Base-by-base conservation (phyloP, 805 yeast species). In the Myxozyma neotropica region DNA sequence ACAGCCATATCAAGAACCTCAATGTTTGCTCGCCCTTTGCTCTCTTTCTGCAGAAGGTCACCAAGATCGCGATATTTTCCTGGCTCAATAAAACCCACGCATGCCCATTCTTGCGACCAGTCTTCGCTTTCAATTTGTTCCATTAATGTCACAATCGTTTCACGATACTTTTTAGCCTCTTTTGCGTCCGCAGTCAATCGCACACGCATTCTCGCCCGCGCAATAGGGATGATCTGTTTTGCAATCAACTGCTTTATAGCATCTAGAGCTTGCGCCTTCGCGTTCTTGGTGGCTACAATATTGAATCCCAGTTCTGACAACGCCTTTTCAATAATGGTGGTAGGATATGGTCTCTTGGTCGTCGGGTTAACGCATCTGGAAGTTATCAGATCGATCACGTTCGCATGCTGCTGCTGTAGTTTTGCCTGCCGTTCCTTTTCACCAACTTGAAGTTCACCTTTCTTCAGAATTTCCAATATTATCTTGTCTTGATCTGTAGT, bases 401-500 rank as follows among this genome's bases (percentile, higher is more conserved):
- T 96, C 64, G 89, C 89, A 65, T 85, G 89, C 51, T 86, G 81
- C 72, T 89, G 92, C 56, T 79, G 81, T 59, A 83, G 74, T 71
- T 87, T 86, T 49, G 87, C 86, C 64, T 83, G 87, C 69, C 99
- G 80, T 74, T 94, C 99, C 76, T 89, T 91, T 73, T 90, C 97
- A 68, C 94, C 90, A 55, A 94, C 81, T 72, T 94, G 98, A 65
- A 94, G 86, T 73, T 94, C 99, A 40, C 99, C 99, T 71, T 89
- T 90, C 57, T 82, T 84, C 60, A 94, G 75, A 55, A 94, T 94
- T 69, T 90, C 96, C 53, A 83, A 77, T 26, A 94, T 85, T 50
- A 92, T 88, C 36, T 80, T 79, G 69, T 91, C 89, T 12, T 82
- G 80, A 68, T 92, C 87, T 0, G 91, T 83, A 0, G 90, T 81